These are phyloP conservation scores for Cyclanthera cordifolia DNA, from an alignment of 306 rosid species.

Conservation along the genomic window DNA sequence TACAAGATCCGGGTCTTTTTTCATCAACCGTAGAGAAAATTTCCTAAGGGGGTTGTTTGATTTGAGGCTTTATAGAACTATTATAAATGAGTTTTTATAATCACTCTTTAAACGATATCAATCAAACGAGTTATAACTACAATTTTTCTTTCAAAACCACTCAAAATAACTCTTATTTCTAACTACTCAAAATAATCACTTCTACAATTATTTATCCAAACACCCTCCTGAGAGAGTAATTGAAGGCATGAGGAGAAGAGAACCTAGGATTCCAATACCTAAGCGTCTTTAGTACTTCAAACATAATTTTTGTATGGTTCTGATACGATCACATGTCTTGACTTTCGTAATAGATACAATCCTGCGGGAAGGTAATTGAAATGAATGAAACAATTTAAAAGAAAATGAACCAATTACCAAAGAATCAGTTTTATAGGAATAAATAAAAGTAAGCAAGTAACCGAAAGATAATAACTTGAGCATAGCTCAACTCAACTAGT, in stretches of 20 bases:
- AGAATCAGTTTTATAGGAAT: neutral
- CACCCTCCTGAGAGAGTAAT: too few relatives aligned
- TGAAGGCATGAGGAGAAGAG: constrained; percentile 1
- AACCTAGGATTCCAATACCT: neutral
- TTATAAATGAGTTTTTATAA: too few relatives aligned
- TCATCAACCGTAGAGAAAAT: constrained; percentile 72
- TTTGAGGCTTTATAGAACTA: too few relatives aligned
- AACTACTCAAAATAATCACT: too few relatives aligned
- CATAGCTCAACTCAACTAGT: too few relatives aligned
- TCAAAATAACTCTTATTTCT: too few relatives aligned
- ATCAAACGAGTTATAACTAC: too few relatives aligned
- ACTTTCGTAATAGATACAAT: neutral
- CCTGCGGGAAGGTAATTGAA: constrained; percentile 3
- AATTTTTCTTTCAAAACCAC: too few relatives aligned
- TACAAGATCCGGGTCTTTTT: constrained; percentile 76
- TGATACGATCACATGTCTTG: neutral
- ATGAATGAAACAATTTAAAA: neutral
- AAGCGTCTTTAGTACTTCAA: neutral
- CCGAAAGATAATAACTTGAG: neutral
- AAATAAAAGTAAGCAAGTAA: neutral
- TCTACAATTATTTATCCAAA: too few relatives aligned
- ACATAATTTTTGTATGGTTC: neutral
- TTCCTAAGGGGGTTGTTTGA: too few relatives aligned
- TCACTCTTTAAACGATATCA: too few relatives aligned
- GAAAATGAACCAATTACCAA: neutral